Evolutionary conservation across 768 basidiomycete genomes (phyloP), one percentile per base, ranked within the genome.

Genomic region (Leccinum imitatum): DNA sequence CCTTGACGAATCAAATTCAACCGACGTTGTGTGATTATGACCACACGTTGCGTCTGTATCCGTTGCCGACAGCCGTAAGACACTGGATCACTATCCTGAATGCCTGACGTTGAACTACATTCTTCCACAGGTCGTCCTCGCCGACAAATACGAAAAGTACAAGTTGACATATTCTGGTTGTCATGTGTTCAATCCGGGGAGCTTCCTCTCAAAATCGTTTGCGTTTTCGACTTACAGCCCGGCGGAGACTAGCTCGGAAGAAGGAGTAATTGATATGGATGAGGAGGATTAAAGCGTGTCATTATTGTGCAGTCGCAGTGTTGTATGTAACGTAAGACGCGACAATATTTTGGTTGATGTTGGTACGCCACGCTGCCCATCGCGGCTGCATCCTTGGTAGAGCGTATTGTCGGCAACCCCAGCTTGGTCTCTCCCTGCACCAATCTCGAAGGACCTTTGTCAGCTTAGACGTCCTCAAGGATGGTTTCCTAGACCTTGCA

Each of bases 181-280:
- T 67, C 97, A 98, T 75, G 97, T 98, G 27, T 95, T 98, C 81
- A 99, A 99, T 72, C 97, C 97, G 0, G 95, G 97, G 19, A 87
- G 89, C 53, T 98, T 98, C 70, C 80, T 94, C 14, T 86, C 91
- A 5, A 89, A 84, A 53, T 82, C 88, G 6, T 90, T 93, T 65
- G 82, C 84, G 6, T 98, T 98, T 79, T 93, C 90, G 11, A 91
- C 93, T 3, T 99, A 95, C 66, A 91, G 88, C 59, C 95, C 95
- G 13, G 85, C 91, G 2, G 89, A 88, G 60, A 75, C 84, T 46
- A 88, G 91, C 68, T 95, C 95, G 0, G 91, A 94, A 71, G 89
- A 91, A 76, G 92, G 80, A 59, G 62, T 77, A n/a, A 67, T 82
- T 52, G 74, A 79, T 13, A 69, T 78, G 68, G 77, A 78, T 33